These are phyloP conservation scores for Penicillium soppii DNA, from an alignment of 495 filamentous ascomycete species.

Conservation along the genomic window DNA sequence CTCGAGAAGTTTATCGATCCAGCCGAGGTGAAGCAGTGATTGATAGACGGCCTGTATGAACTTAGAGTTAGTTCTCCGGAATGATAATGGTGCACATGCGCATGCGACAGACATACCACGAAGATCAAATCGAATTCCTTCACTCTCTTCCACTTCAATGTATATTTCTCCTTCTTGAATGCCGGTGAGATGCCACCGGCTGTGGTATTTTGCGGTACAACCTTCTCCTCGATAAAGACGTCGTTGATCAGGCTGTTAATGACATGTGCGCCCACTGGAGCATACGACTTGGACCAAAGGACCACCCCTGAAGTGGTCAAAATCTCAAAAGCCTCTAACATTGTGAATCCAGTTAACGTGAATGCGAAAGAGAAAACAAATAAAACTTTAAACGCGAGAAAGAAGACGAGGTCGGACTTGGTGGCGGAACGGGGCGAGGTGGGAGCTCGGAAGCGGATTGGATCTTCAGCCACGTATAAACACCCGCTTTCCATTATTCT, in stretches of 20 bases:
- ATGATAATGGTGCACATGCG: slow-evolving; percentile 5
- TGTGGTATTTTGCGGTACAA: slow-evolving; percentile 50
- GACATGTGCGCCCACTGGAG: slow-evolving; percentile 72
- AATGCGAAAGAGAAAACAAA: neutral
- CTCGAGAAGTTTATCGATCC: slow-evolving; percentile 95
- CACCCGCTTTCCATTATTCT: slow-evolving; percentile 18
- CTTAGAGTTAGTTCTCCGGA: slow-evolving; percentile 17
- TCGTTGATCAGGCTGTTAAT: slow-evolving; percentile 95
- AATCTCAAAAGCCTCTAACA: slow-evolving; percentile 97
- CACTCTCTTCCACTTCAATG: slow-evolving; percentile 85
- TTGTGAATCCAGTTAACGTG: slow-evolving; percentile 29
- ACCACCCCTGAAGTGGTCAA: slow-evolving; percentile 94
- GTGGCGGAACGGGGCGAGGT: slow-evolving; percentile 40
- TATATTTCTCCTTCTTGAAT: slow-evolving; percentile 92
- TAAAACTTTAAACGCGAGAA: slow-evolving; percentile 4
- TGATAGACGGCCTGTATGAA: slow-evolving; percentile 85
- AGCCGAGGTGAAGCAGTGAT: slow-evolving; percentile 88
- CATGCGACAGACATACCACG: slow-evolving; percentile 63
- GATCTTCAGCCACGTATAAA: slow-evolving; percentile 48
- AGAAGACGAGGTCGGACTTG: slow-evolving; percentile 15
- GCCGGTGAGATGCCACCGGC: slow-evolving; percentile 43
- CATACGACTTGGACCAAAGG: slow-evolving; percentile 89
- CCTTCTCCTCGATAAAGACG: slow-evolving; percentile 94
- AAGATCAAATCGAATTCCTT: slow-evolving; percentile 96
- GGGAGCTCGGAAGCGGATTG: slow-evolving; percentile 26